These are phyloP conservation scores for Sphagnum contortum DNA, from an alignment of 225 moss, liverwort and hornwort species.

Conservation along the genomic window DNA sequence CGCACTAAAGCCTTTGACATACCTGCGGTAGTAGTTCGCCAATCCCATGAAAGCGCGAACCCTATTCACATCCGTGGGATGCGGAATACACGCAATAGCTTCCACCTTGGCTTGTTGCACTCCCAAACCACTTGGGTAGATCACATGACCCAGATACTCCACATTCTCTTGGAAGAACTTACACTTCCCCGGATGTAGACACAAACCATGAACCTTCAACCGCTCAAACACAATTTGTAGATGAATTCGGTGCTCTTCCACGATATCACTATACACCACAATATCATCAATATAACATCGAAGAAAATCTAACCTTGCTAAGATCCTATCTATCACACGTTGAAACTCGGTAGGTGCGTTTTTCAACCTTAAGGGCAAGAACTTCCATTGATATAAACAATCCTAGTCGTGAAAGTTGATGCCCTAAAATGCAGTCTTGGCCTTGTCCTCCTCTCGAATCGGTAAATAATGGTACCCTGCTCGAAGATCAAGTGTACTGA, in stretches of 20 bases:
- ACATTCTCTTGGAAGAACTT: not conserved
- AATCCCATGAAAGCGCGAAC: not conserved
- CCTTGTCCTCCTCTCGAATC: not conserved
- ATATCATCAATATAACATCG: constrained; percentile 9
- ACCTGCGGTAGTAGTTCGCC: not conserved
- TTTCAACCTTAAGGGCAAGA: not conserved
- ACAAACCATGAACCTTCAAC: not conserved
- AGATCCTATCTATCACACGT: not conserved
- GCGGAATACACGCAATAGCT: not conserved
- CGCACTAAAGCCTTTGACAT: not conserved
- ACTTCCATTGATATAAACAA: not conserved
- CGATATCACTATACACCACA: not conserved
- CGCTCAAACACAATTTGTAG: not conserved
- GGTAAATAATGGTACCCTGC: not conserved
- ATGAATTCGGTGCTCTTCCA: not conserved
- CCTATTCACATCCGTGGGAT: not conserved
- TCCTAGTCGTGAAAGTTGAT: not conserved
- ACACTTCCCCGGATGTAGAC: not conserved
- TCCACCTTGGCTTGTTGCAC: constrained; percentile 1
- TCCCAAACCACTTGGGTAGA: not conserved
- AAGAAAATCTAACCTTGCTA: not conserved
- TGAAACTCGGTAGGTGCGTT: not conserved
- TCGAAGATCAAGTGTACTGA: not conserved
- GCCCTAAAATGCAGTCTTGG: constrained; percentile 3
- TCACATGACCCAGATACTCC: not conserved